Evolutionary conservation across 2,329 filamentous ascomycete species (phyloP).

Genomic region (Aspergillus neoniger): DNA sequence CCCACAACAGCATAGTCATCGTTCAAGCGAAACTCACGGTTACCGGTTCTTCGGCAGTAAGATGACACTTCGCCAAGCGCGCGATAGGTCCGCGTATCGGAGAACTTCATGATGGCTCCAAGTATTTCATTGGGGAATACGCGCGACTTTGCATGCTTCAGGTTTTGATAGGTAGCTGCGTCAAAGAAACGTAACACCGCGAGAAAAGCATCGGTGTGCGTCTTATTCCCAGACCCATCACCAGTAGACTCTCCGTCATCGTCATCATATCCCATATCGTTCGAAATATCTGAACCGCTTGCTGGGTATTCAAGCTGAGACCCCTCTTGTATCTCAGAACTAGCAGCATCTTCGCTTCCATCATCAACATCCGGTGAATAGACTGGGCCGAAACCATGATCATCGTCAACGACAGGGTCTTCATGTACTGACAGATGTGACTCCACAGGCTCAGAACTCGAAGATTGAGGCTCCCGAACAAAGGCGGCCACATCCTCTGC

Average conservation of each 20-base stretch:
- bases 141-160: slow-evolving; percentile 11
- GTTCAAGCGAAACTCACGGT: slow-evolving; percentile 16
- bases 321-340: not conserved
- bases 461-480: not conserved
- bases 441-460: not conserved
- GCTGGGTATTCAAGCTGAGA: not conserved
- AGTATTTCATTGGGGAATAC: slow-evolving; percentile 22
- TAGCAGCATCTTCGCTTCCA: not conserved
- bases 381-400: not conserved
- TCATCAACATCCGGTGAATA: not conserved
- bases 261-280: not conserved
- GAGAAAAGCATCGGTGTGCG: not conserved
- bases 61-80: slow-evolving; percentile 15
- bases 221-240: not conserved
- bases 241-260: not conserved
- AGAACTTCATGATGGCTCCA: slow-evolving; percentile 18
- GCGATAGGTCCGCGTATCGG: slow-evolving; percentile 19
- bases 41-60: slow-evolving; percentile 13
- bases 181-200: slow-evolving; percentile 18
- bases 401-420: not conserved
- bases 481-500: not conserved
- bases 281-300: not conserved
- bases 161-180: slow-evolving; percentile 5
- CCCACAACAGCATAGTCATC: slow-evolving; percentile 19
- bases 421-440: not conserved